A percentile compares a stretch with the other conserved stretches of the same genome.
phyloP scores from a whole-genome alignment of 495 filamentous ascomycete genomes.

The Podospora australis region DNA sequence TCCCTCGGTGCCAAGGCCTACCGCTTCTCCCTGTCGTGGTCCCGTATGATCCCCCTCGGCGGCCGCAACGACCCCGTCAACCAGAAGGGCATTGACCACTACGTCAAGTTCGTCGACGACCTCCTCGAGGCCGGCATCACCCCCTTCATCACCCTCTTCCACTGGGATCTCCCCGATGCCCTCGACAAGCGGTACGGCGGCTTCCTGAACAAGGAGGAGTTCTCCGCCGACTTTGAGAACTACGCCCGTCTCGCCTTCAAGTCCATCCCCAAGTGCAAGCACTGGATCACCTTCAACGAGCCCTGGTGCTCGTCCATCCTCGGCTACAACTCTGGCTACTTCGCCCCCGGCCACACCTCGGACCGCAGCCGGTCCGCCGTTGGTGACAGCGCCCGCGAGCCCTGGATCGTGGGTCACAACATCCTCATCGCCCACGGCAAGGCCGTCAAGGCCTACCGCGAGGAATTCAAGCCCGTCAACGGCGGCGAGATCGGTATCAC shows the following conservation, averaged over 20 bases:
- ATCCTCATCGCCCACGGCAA: slow-evolving; percentile 52
- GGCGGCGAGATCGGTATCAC: slow-evolving; percentile 58
- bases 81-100: slow-evolving; percentile 52
- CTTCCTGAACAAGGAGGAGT: slow-evolving; percentile 52
- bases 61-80: slow-evolving; percentile 57
- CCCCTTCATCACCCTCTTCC: slow-evolving; percentile 57
- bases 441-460: slow-evolving; percentile 60
- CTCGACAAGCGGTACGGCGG: slow-evolving; percentile 59
- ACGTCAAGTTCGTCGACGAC: slow-evolving; percentile 55
- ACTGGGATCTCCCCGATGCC: slow-evolving; percentile 57
- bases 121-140: slow-evolving; percentile 51
- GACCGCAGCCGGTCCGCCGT: slow-evolving; percentile 48
- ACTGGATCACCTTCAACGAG: slow-evolving; percentile 65
- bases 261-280: slow-evolving; percentile 52
- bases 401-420: slow-evolving; percentile 58
- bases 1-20: slow-evolving; percentile 56
- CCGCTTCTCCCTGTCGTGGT: slow-evolving; percentile 74
- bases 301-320: slow-evolving; percentile 56
- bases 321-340: slow-evolving; percentile 53
- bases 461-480: slow-evolving; percentile 57
- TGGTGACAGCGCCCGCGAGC: slow-evolving; percentile 52
- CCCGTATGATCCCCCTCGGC: slow-evolving; percentile 61
- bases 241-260: slow-evolving; percentile 54
- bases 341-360: slow-evolving; percentile 54
- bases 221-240: slow-evolving; percentile 54